Conservation (phyloP, 441 rosid species). For the Erodium moschatum region DNA sequence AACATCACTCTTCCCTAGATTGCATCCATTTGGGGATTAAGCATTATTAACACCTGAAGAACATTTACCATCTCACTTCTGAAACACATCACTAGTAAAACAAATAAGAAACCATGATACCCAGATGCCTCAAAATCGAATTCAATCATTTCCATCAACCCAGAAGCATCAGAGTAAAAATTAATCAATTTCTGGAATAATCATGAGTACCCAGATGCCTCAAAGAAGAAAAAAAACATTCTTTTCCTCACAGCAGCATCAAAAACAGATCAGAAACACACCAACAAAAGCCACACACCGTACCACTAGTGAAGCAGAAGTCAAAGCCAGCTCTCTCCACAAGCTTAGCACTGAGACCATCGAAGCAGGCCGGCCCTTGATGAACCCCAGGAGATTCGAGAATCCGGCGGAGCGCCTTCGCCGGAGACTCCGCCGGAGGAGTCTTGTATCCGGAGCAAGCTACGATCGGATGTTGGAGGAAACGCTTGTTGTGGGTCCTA, state of each 20-base stretch:
- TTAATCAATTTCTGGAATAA: background rate
- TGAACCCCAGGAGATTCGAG: conserved; percentile 68
- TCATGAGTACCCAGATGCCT: background rate
- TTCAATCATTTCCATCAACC: background rate
- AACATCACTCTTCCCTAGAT: conserved; percentile 1
- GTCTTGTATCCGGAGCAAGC: conserved; percentile 16
- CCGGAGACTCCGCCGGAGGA: conserved; percentile 28
- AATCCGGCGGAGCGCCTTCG: conserved; percentile 48
- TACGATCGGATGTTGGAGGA: background rate
- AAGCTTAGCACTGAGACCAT: conserved; percentile 87
- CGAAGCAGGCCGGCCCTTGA: conserved; percentile 91
- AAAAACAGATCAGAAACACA: background rate
- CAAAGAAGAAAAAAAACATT: no score
- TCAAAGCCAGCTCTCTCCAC: conserved; percentile 70
- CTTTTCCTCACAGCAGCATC: no score
- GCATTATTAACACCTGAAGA: background rate
- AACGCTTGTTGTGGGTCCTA: background rate
- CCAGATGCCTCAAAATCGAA: background rate
- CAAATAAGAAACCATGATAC: background rate
- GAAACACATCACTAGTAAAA: background rate
- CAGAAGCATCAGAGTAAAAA: background rate
- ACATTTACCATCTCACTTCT: background rate
- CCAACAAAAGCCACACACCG: background rate
- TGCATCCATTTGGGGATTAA: background rate
- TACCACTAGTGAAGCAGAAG: conserved; percentile 76